phyloP scores from a whole-genome alignment of 768 basidiomycete genomes.

The Mycena vulgaris region DNA sequence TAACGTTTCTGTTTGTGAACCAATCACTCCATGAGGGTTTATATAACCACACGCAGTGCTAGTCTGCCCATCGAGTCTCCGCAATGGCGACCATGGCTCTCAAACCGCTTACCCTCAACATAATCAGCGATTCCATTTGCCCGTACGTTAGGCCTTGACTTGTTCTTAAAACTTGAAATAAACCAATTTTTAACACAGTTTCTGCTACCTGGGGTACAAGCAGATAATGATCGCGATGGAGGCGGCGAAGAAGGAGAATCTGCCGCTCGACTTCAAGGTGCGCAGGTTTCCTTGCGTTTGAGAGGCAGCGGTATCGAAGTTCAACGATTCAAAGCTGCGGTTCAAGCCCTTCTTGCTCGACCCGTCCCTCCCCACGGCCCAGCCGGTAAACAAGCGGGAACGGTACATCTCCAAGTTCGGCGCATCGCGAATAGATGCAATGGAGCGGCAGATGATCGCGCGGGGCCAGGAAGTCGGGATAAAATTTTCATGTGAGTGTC shows the following conservation, averaged over 20 bases:
- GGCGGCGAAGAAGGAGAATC: conserved; percentile 35
- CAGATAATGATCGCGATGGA: conserved; percentile 33
- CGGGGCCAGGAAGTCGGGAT: conserved; percentile 30
- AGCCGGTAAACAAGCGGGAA: conserved; percentile 31
- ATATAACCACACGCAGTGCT: neutral
- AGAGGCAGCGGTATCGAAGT: neutral
- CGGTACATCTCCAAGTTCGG: conserved; percentile 24
- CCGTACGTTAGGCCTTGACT: conserved; percentile 7
- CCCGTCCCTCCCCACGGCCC: conserved; percentile 20
- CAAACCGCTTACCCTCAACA: conserved; percentile 29
- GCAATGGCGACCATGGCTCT: conserved; percentile 31
- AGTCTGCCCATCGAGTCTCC: neutral
- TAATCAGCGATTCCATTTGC: conserved; percentile 39
- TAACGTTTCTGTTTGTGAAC: no score
- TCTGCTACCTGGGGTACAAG: conserved; percentile 39
- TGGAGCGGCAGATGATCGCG: conserved; percentile 32
- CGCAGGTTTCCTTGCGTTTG: neutral
- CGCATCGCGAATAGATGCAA: conserved; percentile 4
- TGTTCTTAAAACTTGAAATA: neutral
- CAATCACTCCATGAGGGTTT: neutral
- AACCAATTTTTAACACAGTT: conserved; percentile 15
- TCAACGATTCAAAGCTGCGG: conserved; percentile 4
- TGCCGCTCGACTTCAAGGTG: conserved; percentile 35
- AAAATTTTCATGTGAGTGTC: conserved; percentile 32
- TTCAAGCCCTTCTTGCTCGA: conserved; percentile 39